These are phyloP conservation scores for Phyllostachys edulis DNA, from an alignment of 176 grass and related monocot species.

Conservation along the genomic window DNA sequence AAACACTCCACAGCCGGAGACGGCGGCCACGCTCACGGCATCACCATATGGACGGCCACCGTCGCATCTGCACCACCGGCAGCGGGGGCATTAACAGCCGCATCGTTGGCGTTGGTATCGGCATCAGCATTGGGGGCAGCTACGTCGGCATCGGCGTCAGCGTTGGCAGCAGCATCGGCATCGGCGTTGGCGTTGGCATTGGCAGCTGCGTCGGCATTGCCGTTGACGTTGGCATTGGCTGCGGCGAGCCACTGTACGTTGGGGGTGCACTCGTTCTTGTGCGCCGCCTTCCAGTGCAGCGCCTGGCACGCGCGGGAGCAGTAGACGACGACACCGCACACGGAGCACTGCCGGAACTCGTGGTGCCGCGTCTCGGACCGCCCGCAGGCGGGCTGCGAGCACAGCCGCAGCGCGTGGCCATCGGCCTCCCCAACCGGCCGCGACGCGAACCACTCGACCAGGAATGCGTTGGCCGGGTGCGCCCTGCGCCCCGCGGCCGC, in stretches of 20 bases:
- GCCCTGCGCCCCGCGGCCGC: conserved; percentile 29
- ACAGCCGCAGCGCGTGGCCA: conserved; percentile 40
- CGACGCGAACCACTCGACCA: conserved; percentile 64
- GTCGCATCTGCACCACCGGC: neutral
- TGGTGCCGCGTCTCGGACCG: conserved; percentile 63
- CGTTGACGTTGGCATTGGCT: neutral
- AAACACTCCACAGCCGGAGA: neutral
- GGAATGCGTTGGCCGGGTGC: conserved; percentile 65
- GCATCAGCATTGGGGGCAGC: neutral
- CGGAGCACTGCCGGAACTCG: conserved; percentile 70
- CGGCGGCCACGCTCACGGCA: neutral
- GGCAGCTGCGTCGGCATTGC: neutral
- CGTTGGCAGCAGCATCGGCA: neutral
- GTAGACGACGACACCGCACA: conserved; percentile 65
- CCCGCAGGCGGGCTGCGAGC: conserved; percentile 61
- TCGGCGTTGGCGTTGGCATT: neutral
- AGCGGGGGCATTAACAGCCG: too few species aligned
- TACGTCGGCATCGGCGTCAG: neutral
- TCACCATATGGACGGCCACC: neutral
- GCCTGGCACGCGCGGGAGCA: conserved; percentile 84
- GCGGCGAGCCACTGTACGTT: conserved; percentile 44
- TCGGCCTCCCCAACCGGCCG: neutral
- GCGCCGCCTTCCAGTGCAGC: conserved; percentile 72
- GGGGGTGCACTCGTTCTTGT: conserved; percentile 60
- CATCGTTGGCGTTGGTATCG: too few species aligned